phyloP scores from a whole-genome alignment of 2,329 filamentous ascomycete species.

The Parastagonospora nodorum region DNA sequence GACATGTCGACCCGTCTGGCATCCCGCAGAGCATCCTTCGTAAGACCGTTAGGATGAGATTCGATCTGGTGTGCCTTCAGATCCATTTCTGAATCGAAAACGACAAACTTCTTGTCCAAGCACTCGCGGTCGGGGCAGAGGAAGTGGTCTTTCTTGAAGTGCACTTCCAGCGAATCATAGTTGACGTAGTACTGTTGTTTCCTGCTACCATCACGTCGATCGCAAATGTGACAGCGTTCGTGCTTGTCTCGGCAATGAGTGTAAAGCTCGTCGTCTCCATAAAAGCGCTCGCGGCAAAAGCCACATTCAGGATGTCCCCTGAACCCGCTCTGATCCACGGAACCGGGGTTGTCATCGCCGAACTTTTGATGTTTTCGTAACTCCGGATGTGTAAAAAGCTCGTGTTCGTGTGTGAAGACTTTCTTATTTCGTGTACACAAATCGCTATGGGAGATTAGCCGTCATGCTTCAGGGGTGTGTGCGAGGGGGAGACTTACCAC shows the following conservation, averaged over 20 bases:
- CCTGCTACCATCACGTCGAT: constrained; percentile 65
- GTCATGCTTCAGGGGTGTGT: background rate
- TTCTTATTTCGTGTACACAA: constrained; percentile 94
- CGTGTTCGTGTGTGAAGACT: constrained; percentile 97
- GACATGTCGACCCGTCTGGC: constrained; percentile 86
- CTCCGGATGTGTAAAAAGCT: constrained; percentile 81
- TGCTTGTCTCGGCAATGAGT: constrained; percentile 92
- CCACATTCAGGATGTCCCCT: constrained; percentile 93
- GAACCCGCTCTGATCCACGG: constrained; percentile 91
- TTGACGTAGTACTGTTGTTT: constrained; percentile 90
- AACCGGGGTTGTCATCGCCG: constrained; percentile 89
- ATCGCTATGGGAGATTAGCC: constrained; percentile 59
- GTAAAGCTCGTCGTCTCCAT: constrained; percentile 94
- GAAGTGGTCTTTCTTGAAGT: constrained; percentile 88
- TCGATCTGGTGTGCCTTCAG: constrained; percentile 90
- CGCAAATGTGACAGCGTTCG: constrained; percentile 93
- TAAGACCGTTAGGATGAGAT: constrained; percentile 76
- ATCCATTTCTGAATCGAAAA: constrained; percentile 94
- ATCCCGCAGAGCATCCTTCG: constrained; percentile 83
- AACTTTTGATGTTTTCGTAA: constrained; percentile 85
- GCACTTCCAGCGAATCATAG: constrained; percentile 82
- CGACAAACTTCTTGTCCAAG: constrained; percentile 95
- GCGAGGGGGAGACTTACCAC: constrained; percentile 57
- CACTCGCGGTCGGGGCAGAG: constrained; percentile 85
- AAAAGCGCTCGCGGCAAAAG: constrained; percentile 91